Base-by-base conservation (phyloP, 208 protist species). In the Wallacemonas sp. region DNA sequence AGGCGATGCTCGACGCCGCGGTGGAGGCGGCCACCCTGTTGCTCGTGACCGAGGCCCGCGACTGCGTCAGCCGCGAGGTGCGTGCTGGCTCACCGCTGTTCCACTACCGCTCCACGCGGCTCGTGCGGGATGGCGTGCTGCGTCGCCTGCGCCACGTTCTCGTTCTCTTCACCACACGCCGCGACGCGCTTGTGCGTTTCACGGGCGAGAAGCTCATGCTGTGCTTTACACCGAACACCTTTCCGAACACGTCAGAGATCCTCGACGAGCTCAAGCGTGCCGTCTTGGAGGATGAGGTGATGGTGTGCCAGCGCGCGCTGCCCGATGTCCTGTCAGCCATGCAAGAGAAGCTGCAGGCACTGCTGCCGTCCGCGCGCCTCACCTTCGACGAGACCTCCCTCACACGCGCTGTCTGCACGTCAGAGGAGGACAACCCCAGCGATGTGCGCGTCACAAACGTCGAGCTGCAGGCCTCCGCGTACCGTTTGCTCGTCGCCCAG, bases 141-240 rank as follows among this genome's bases (percentile, higher is more conserved):
- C 76, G 76, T 27, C 74, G 66, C 11, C 60, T 94, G 38, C 70
- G 70, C 14, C 67, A 78, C 29, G 80, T 89, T 1, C 56, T 83
- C 19, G 80, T 91, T 41, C 82, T 94, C 67, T 94, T 88, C 65
- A 80, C 84, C 2, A 74, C 81, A 1, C 66, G 74, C 11, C 76
- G 84, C 17, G 56, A 67, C 3, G 72, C 81, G 5, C 63, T 84
- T 24, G 88, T 81, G 24, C 68, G 70, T 27, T 73, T 80, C 34
- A 77, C 57, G 49, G 80, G 80, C 8, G 77, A 78, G 38, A 89
- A 85, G 67, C 65, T 94, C 36, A 80, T 92, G 73, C 60, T 94
- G n/a, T 88, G 83, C 64, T 88, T 94, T 62, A 85, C 74, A 0
- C 68, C 54, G 0, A 21, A 67, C 36, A 14, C 44, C 4, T 68